Conservation (phyloP, 2,329 filamentous ascomycete genomes). For the Sporothrix pseudoabietina region DNA sequence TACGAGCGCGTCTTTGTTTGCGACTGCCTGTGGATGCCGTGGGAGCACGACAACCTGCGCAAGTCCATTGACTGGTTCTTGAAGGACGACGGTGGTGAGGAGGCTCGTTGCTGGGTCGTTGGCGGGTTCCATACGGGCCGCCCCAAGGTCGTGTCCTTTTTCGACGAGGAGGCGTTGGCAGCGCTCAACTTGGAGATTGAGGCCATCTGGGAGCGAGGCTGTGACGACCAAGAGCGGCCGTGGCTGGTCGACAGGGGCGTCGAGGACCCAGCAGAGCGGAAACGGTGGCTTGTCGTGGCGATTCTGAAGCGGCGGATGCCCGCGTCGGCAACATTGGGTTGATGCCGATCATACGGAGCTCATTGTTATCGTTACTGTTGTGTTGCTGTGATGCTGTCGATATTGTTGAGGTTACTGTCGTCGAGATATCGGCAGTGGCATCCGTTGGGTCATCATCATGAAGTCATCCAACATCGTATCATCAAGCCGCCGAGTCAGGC, state of each 20-base stretch:
- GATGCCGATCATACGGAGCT: not conserved
- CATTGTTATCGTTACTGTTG: not conserved
- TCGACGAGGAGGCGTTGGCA: slow-evolving; percentile 51
- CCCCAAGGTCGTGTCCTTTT: slow-evolving; percentile 66
- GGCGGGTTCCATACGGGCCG: slow-evolving; percentile 74
- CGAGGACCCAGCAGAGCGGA: slow-evolving; percentile 64
- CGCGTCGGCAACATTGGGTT: not conserved
- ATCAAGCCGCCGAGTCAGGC: not conserved
- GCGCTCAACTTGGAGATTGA: slow-evolving; percentile 61
- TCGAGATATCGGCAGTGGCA: too few species aligned
- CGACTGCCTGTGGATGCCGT: slow-evolving; percentile 76
- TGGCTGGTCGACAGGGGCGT: slow-evolving; percentile 63
- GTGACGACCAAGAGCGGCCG: slow-evolving; percentile 61
- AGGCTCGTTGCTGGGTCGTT: slow-evolving; percentile 59
- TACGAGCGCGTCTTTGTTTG: slow-evolving; percentile 69
- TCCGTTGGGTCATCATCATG: not conserved
- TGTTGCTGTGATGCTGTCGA: not conserved
- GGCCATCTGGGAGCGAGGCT: slow-evolving; percentile 69
- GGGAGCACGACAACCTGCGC: slow-evolving; percentile 68
- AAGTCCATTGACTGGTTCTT: slow-evolving; percentile 66
- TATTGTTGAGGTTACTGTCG: not conserved
- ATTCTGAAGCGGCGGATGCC: slow-evolving; percentile 42
- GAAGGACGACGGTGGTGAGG: slow-evolving; percentile 5
- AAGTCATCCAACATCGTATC: not conserved
- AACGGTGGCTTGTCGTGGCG: slow-evolving; percentile 70